Evolutionary conservation across 1,284 basidiomycete genomes (phyloP), one percentile per base, ranked within the genome.

Genomic region (Fomitopsis betulina): DNA sequence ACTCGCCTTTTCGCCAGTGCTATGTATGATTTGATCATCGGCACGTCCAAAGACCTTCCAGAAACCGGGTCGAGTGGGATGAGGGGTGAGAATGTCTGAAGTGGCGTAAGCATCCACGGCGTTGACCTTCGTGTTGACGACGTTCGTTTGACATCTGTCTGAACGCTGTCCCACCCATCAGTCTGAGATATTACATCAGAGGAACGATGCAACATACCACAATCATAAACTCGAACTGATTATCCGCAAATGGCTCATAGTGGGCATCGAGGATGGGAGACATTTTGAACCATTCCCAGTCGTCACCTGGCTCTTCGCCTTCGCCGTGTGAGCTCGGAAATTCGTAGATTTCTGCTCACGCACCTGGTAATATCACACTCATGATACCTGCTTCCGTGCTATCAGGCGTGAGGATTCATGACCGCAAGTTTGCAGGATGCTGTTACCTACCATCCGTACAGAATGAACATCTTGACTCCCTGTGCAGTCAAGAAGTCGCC

Each of bases 21-120:
- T 74, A 52, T 79, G 75, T 62, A 82, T 79, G 40, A 83, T 78
- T 62, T 82, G 80, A 62, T 83, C 81, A 58, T 83, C 81, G 6
- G 69, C 68, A 9, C 82, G 71, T 0, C 82, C 80, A 42, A 68
- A 72, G 17, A 80, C 68, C 60, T 74, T 76, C 75, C 76, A 83
- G 15, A 71, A 68, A 5, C 74, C 73, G 5, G 70, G 65, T 38
- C 75, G 75, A 0, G 73, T 75, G 5, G 81, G 79, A 63, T 83
- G 82, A 15, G 72, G 75, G 0, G 69, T 55, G 21, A 81, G 61
- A 7, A 82, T 62, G 64, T 83, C 81, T 21, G 70, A 74, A 5
- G 78, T 73, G 10, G 71, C 68, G 57, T 71, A 76, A 13, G 70
- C 75, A 25, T 68, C 64, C 1, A 60, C 52, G 2, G 73, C 74